Percentiles rank a stretch among this genome's conserved stretches.
Evolutionary conservation across 306 rosid genomes (phyloP).

Genomic region (Geum urbanum): DNA sequence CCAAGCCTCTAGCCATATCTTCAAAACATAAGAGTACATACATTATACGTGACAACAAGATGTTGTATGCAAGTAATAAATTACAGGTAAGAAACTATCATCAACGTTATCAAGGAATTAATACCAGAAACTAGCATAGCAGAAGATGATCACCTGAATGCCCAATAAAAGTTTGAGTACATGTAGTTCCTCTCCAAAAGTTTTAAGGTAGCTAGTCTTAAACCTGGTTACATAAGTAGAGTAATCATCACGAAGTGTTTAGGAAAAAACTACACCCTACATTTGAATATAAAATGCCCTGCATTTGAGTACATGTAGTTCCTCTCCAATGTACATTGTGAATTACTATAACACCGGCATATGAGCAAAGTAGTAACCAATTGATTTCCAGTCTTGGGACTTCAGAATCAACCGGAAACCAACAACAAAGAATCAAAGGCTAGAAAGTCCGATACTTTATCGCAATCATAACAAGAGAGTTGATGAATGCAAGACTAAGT

Average conservation of each 20-base stretch:
- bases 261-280: constrained; percentile 1
- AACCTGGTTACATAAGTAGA: constrained; percentile 49
- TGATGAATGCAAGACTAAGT: no score
- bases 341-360: no score
- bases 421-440: no score
- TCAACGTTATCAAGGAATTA: neutral
- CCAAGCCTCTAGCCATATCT: constrained; percentile 90
- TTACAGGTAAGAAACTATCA: neutral
- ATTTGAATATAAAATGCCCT: no score
- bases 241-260: constrained; percentile 25
- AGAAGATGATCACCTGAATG: constrained; percentile 55
- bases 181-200: constrained; percentile 85
- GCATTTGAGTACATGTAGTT: no score
- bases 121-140: neutral
- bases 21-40: constrained; percentile 29
- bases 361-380: no score
- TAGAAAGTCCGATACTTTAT: no score
- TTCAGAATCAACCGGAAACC: no score
- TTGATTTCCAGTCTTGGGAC: no score
- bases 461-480: no score
- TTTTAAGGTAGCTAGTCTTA: constrained; percentile 77
- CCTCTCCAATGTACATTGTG: no score
- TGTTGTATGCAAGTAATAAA: neutral
- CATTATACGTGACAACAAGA: constrained; percentile 17
- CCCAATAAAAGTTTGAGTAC: constrained; percentile 68